These are phyloP conservation scores for Gentiana dahurica DNA, from an alignment of 257 asterid genomes.

Conservation along the genomic window DNA sequence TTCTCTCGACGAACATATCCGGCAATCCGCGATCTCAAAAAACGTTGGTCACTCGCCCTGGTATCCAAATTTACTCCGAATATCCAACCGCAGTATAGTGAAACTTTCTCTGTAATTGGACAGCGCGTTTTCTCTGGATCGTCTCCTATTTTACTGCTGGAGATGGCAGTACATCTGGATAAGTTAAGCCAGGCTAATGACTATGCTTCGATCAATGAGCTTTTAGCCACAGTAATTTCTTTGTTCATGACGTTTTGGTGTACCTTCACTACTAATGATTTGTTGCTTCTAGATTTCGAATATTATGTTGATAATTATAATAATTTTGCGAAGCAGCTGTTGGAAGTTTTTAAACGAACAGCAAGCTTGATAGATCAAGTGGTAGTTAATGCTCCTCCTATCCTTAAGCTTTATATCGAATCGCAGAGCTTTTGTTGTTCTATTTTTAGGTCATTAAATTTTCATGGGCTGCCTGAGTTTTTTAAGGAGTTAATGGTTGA, in stretches of 20 bases:
- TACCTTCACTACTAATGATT: conserved; percentile 55
- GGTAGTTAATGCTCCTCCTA: too few relatives aligned
- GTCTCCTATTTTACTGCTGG: conserved; percentile 58
- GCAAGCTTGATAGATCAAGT: conserved; percentile 8
- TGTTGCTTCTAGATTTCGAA: conserved; percentile 45
- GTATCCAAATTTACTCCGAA: conserved; percentile 29
- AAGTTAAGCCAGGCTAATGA: conserved; percentile 12
- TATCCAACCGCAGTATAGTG: conserved; percentile 69
- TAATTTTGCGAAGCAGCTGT: conserved; percentile 40
- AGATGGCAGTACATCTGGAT: conserved; percentile 42
- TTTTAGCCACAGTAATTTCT: conserved; percentile 47
- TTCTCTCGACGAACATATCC: conserved; percentile 30
- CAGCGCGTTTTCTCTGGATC: conserved; percentile 56
- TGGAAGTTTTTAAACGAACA: conserved; percentile 57
- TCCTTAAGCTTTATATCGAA: too few relatives aligned
- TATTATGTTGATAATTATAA: conserved; percentile 49
- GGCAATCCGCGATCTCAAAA: conserved; percentile 38
- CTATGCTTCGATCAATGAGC: conserved; percentile 55
- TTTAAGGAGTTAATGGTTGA: conserved; percentile 79
- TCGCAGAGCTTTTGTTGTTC: too few relatives aligned
- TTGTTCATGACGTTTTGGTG: conserved; percentile 58
- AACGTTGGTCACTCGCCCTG: conserved; percentile 33
- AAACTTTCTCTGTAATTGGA: conserved; percentile 62
- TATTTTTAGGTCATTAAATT: not conserved
- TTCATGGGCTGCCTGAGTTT: conserved; percentile 42